Conservation (phyloP, 2,329 filamentous ascomycete genomes). For the Ilyonectria destructans region DNA sequence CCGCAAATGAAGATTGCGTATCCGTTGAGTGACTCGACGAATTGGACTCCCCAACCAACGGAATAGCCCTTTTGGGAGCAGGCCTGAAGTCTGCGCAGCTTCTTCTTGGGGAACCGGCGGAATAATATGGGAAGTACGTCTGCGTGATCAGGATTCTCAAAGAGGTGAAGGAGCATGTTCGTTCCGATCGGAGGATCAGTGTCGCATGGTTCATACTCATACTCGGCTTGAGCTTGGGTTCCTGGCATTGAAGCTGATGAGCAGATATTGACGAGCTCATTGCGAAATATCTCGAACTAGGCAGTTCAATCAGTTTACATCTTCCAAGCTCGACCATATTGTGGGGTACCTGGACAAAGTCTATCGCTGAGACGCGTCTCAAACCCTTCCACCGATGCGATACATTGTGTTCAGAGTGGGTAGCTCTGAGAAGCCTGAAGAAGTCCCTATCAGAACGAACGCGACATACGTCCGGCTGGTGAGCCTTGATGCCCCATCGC, state of each 20-base stretch:
- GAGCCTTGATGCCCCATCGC: constrained; percentile 10
- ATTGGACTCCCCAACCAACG: constrained; percentile 7
- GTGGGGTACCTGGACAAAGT: constrained; percentile 25
- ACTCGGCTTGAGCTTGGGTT: neutral
- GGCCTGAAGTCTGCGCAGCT: neutral
- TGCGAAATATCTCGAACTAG: constrained; percentile 6
- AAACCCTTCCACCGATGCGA: constrained; percentile 9
- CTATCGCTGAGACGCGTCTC: neutral
- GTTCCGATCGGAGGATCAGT: constrained; percentile 25
- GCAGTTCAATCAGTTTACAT: neutral
- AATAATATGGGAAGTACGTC: constrained; percentile 23
- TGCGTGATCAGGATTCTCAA: constrained; percentile 30
- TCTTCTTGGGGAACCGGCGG: constrained; percentile 22
- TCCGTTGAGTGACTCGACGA: neutral
- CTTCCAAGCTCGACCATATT: neutral
- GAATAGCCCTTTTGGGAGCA: constrained; percentile 20
- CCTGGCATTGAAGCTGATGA: constrained; percentile 16
- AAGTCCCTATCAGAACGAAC: constrained; percentile 28
- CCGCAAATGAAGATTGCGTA: constrained; percentile 13
- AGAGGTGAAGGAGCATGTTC: constrained; percentile 20
- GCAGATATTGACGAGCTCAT: constrained; percentile 5
- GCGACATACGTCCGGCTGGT: constrained; percentile 32
- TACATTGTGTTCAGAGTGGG: neutral
- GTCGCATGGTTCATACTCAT: constrained; percentile 26
- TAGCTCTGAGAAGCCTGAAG: constrained; percentile 7